A percentile compares a stretch with the other conserved stretches of the same genome.
Conservation (phyloP, 1,284 basidiomycete genomes). For the Austroboletus olivaceoglutinosus region DNA sequence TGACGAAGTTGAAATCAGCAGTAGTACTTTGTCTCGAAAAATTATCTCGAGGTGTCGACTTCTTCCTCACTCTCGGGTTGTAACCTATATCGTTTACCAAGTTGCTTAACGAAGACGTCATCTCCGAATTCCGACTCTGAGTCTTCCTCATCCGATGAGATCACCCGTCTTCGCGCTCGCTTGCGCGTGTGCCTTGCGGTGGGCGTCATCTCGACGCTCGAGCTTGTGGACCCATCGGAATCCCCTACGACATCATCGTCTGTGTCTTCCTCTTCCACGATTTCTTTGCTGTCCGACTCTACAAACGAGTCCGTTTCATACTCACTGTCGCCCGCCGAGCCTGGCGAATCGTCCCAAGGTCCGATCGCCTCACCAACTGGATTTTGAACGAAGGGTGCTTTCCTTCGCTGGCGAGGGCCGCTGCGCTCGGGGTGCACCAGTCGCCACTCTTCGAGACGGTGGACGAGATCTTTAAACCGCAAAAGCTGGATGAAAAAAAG, state of each 20-base stretch:
- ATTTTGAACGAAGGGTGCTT: conserved; percentile 7
- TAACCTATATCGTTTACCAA: conserved; percentile 12
- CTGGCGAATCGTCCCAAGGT: conserved; percentile 10
- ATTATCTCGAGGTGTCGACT: too few species aligned
- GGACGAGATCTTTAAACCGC: conserved; percentile 11
- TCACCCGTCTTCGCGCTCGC: not conserved
- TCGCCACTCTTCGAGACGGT: conserved; percentile 12
- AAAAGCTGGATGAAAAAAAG: conserved; percentile 1
- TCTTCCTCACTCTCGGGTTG: too few species aligned
- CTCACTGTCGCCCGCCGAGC: conserved; percentile 12
- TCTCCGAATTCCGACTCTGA: not conserved
- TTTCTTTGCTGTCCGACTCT: conserved; percentile 6
- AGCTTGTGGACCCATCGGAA: not conserved
- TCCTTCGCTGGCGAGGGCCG: conserved; percentile 3
- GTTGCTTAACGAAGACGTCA: not conserved
- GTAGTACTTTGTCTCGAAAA: too few species aligned
- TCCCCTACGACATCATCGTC: too few species aligned
- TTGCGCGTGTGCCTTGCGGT: not conserved
- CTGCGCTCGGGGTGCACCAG: conserved; percentile 11
- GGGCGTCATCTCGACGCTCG: not conserved
- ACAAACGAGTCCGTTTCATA: conserved; percentile 14
- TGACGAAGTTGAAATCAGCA: too few species aligned
- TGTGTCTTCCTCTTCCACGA: not conserved
- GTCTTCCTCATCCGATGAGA: conserved; percentile 7
- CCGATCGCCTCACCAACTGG: conserved; percentile 18